Percentiles rank a stretch among this genome's conserved stretches.
Evolutionary conservation across 139 green algal genomes (phyloP).

Genomic region (Volvox africanus): DNA sequence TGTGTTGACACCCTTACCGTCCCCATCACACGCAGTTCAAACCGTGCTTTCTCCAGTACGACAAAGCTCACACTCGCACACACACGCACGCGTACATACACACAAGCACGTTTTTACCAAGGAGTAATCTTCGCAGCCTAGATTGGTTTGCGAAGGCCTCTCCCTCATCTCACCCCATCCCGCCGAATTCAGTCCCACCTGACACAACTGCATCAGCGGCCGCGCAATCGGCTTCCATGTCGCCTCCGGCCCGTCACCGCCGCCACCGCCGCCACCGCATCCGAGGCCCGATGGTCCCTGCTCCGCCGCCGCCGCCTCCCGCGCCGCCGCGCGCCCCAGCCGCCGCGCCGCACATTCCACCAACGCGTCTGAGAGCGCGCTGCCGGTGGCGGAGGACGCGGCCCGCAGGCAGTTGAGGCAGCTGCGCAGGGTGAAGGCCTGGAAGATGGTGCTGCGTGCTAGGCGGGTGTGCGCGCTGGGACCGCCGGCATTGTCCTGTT

Average conservation of each 20-base stretch:
- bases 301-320: slow-evolving; percentile 14
- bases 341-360: slow-evolving; percentile 12
- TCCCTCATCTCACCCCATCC: too few species aligned
- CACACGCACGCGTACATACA: neutral
- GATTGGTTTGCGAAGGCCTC: too few species aligned
- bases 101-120: too few species aligned
- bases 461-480: slow-evolving; percentile 48
- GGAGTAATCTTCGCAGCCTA: too few species aligned
- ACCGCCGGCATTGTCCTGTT: neutral
- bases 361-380: slow-evolving; percentile 17
- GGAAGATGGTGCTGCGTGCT: slow-evolving; percentile 52
- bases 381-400: slow-evolving; percentile 6
- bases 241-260: neutral
- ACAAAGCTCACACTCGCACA: neutral
- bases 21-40: too few species aligned
- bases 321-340: slow-evolving; percentile 8
- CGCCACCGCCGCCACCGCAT: neutral
- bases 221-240: slow-evolving; percentile 23
- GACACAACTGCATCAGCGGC: slow-evolving; percentile 15
- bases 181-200: neutral
- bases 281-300: neutral
- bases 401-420: slow-evolving; percentile 33
- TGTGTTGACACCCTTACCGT: too few species aligned
- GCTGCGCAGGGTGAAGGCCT: slow-evolving; percentile 58
- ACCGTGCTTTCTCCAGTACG: too few species aligned